These are phyloP conservation scores for Lactarius indigo DNA, from an alignment of 768 basidiomycete species.

Conservation along the genomic window DNA sequence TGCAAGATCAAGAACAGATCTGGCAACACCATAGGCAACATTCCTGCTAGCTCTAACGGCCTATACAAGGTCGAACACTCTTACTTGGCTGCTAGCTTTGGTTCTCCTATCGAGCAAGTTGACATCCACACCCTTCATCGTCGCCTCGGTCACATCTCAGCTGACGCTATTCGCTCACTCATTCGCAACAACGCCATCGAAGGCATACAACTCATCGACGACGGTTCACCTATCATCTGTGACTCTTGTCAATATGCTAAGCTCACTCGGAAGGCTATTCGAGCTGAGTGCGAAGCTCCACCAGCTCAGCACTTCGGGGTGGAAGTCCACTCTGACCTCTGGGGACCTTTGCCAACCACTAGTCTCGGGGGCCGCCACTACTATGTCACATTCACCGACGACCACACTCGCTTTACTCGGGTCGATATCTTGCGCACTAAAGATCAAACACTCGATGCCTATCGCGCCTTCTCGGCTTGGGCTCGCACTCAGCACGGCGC, in stretches of 20 bases:
- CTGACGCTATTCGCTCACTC: too few relatives aligned
- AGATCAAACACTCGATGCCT: not conserved
- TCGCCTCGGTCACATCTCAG: conserved; percentile 14
- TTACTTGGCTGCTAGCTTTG: not conserved
- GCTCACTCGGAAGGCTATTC: too few relatives aligned
- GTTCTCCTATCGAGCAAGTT: too few relatives aligned
- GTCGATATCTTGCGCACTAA: not conserved
- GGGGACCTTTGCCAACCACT: too few relatives aligned
- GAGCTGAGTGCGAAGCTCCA: too few relatives aligned
- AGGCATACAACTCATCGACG: too few relatives aligned
- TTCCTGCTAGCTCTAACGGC: not conserved
- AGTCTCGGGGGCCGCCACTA: not conserved
- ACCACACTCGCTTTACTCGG: not conserved
- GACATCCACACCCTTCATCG: not conserved
- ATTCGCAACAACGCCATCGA: too few relatives aligned
- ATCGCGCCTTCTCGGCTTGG: not conserved
- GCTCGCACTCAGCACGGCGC: not conserved
- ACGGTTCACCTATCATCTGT: too few relatives aligned
- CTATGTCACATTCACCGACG: not conserved
- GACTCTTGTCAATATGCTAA: too few relatives aligned
- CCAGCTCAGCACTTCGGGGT: too few relatives aligned
- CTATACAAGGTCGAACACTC: too few relatives aligned
- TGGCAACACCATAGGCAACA: not conserved
- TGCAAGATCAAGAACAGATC: not conserved
- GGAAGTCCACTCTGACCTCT: too few relatives aligned